Evolutionary conservation across 176 grass and related monocot species (phyloP), one percentile per base, ranked within the genome.

Genomic region (Leersia perrieri): DNA sequence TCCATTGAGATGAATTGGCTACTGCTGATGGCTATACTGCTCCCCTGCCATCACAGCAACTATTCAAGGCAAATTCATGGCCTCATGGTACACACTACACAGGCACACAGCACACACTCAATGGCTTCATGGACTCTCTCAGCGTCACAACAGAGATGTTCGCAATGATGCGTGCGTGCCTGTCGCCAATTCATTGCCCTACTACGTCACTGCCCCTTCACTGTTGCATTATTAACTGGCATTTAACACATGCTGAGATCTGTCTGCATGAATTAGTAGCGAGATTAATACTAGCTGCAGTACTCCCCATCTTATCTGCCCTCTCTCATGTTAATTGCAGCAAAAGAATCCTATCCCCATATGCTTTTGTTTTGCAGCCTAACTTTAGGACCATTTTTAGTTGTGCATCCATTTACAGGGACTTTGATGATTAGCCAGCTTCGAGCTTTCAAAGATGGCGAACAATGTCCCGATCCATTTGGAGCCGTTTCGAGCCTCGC

Each of bases 151-250:
- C 66, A 47, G 83, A 33, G 18, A 23, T 41, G 25, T 33, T 8
- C 0, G 47, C 62, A 68, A 75, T 61, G 84, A 80, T 80, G 84
- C 68, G 58, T 85, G 68, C 76, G 76, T 80, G 84, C 60, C 60
- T 58, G 75, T 64, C 68, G 11, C 4, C 75, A 64, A 65, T 44
- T 86, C 60, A 86, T 73, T 49, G 34, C 7, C 34, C 8, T n/a
- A n/a, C 71, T 29, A 55, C 70, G 71, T 53, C 81, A 79, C 51
- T 77, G 74, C 45, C 26, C 8, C 33, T 5, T 30, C 10, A 31
- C 76, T 73, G 60, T 32, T 65, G 61, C 61, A 75, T 80, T 58
- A 58, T 53, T 86, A 67, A 86, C n/a, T 75, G 28, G 60, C 70
- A 74, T 86, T 75, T n/a, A 81, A 75, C 84, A 45, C 47, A 15